phyloP scores from a whole-genome alignment of 805 yeast species.

The Pichia nakasei region DNA sequence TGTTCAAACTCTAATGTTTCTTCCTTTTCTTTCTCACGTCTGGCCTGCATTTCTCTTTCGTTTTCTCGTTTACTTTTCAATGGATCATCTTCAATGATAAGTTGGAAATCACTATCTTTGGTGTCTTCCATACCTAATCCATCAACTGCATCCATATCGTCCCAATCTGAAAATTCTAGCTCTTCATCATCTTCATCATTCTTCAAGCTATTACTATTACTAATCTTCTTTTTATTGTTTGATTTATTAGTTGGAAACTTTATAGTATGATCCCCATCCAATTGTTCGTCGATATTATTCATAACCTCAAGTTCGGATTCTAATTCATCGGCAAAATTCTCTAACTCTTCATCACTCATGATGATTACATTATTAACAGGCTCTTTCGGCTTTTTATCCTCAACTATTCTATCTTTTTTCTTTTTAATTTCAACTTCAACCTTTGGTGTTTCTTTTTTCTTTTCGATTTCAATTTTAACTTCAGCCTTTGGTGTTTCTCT shows the following conservation, averaged over 20 bases:
- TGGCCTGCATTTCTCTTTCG: conserved; percentile 2
- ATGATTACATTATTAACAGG: not conserved
- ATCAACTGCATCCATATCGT: conserved; percentile 15
- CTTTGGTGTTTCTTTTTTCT: no score
- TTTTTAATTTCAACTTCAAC: no score
- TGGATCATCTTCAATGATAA: conserved; percentile 19
- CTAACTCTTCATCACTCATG: conserved; percentile 18
- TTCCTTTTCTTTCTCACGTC: not conserved
- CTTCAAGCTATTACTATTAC: not conserved
- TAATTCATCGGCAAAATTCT: conserved; percentile 18
- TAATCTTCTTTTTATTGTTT: not conserved
- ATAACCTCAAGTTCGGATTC: conserved; percentile 16
- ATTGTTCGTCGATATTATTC: not conserved
- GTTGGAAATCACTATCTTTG: conserved; percentile 10
- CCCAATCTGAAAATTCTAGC: conserved; percentile 21
- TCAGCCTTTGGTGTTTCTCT: no score
- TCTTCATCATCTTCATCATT: conserved; percentile 16
- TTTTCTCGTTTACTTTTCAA: conserved; percentile 6
- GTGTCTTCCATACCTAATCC: not conserved
- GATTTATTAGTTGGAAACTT: not conserved
- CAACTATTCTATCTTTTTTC: not conserved
- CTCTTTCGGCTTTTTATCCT: not conserved
- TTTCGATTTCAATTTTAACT: no score
- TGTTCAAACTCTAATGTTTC: not conserved
- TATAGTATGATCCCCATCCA: not conserved